Conservation (phyloP, 2,329 filamentous ascomycete genomes). For the Phialemonium atrogriseum region DNA sequence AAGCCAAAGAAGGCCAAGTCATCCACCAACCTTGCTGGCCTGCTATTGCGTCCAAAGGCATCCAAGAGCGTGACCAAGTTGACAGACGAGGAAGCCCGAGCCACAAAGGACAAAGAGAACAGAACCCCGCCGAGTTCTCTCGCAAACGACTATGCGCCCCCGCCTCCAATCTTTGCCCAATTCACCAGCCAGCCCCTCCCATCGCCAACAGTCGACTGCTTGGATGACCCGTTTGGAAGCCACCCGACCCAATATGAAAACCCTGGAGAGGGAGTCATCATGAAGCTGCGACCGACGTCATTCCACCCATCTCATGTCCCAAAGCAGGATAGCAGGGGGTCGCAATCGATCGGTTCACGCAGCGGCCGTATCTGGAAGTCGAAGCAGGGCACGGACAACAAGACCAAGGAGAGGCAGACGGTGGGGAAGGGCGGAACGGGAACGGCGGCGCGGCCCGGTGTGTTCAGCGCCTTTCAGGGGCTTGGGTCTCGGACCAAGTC, state of each 20-base stretch:
- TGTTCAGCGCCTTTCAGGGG: constrained; percentile 29
- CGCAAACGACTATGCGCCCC: constrained; percentile 17
- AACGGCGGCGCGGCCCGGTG: constrained; percentile 32
- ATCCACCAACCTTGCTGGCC: constrained; percentile 67
- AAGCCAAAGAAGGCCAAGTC: constrained; percentile 77
- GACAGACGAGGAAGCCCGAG: constrained; percentile 12
- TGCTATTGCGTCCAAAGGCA: constrained; percentile 69
- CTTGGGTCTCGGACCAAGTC: constrained; percentile 17
- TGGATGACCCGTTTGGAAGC: constrained; percentile 12
- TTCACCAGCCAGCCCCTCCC: constrained; percentile 39
- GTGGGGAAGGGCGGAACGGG: constrained; percentile 22
- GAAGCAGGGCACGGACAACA: constrained; percentile 12
- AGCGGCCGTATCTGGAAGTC: not conserved
- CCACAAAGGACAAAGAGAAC: constrained; percentile 74
- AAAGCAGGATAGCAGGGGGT: constrained; percentile 10
- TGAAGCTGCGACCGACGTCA: constrained; percentile 42
- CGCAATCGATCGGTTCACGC: not conserved
- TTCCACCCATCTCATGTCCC: constrained; percentile 31
- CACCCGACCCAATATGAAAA: constrained; percentile 12
- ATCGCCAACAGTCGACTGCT: constrained; percentile 4
- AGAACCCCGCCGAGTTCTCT: constrained; percentile 49
- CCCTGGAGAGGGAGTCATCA: constrained; percentile 11
- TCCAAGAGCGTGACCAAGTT: constrained; percentile 55
- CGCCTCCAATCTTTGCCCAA: constrained; percentile 74
- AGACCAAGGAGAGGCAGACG: constrained; percentile 11